Evolutionary conservation across 768 basidiomycete genomes (phyloP), one percentile per base, ranked within the genome.

Genomic region (Neoboletus brunneissimus): DNA sequence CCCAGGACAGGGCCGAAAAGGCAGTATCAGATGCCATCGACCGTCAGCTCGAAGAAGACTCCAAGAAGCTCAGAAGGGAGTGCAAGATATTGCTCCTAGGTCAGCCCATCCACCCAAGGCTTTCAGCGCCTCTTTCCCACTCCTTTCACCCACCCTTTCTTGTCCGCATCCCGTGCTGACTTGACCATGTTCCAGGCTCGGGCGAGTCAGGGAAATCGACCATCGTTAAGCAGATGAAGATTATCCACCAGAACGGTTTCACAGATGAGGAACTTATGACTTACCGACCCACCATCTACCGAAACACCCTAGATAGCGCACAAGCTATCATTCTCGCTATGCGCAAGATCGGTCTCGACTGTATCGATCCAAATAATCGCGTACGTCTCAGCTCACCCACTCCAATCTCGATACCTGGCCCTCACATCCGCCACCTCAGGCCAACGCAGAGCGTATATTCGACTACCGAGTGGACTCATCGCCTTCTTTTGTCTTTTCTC

Each of bases 151-250:
- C n/a, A 40, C 44, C 8, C 48, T 8, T 6, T 15, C 51, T 31
- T 42, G n/a, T 43, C 12, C 12, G 16, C 40, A 18, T 44, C 32
- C 37, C 7, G 11, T 31, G 13, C 51, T n/a, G 8, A 63, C 29
- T 23, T 35, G 0, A 45, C 54, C 27, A 6, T 31, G 20, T 27
- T n/a, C 15, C 63, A 95, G 94, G 95, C 53, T 94, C 94, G 15
- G 93, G 95, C 64, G 94, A 96, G 76, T 91, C 89, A 0, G 96
- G 95, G 7, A 98, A 98, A 75, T 87, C 85, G 5, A 98, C 95
- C 0, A 93, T 98, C 61, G 94, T 97, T 35, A 98, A 98, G 70
- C 95, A 98, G 73, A 97, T 98, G 94, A 97, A 96, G 80, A 95
- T 98, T 55, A 94, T 98, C 48, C 91, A 98, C 71, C 91, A 96